Evolutionary conservation across 495 filamentous ascomycete species (phyloP), one percentile per base, ranked within the genome.

Genomic region (Podospora appendiculata): DNA sequence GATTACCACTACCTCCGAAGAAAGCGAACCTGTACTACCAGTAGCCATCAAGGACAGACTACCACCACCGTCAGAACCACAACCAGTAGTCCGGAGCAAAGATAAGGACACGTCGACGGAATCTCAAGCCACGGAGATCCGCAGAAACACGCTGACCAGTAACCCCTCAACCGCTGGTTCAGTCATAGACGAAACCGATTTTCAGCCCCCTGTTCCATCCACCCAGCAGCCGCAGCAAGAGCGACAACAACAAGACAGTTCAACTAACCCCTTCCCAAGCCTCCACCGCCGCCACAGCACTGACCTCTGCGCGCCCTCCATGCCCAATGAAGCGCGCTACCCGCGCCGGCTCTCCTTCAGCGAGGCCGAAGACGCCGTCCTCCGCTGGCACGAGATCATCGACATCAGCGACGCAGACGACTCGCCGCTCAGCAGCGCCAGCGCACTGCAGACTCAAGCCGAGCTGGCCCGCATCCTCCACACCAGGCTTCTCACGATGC

Each of bases 271-370:
- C 0, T 47, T 67, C 16, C 48, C 60, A 0, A 61, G 44, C 19
- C 65, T 81, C 32, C 66, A 69, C 33, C 71, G 75, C 17, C 67
- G 78, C 4, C 70, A 79, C 34, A 84, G 79, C 54, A 56, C 75
- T 59, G 67, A 64, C 60, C 10, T 11, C 51, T 59, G 49, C 16
- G 53, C 36, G 59, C 60, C 3, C 51, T 61, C 41, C 58, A 70
- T 10, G 57, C 64, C 8, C 63, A 72, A 79, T 49, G 79, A 86
- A 42, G 73, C 75, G 13, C 78, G 78, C 50, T 94, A 83, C 78
- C 82, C 90, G 0, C 81, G 90, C 6, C 87, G 90, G 47, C 73
- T 97, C 52, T 95, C 89, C 5, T 97, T 97, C 63, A 87, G 85
- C 55, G 77, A 82, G 41, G 91, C 90, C n/a, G 89, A 94, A 66